Evolutionary conservation across 2,329 filamentous ascomycete genomes (phyloP).

Genomic region (Arthrobotrys conoides): DNA sequence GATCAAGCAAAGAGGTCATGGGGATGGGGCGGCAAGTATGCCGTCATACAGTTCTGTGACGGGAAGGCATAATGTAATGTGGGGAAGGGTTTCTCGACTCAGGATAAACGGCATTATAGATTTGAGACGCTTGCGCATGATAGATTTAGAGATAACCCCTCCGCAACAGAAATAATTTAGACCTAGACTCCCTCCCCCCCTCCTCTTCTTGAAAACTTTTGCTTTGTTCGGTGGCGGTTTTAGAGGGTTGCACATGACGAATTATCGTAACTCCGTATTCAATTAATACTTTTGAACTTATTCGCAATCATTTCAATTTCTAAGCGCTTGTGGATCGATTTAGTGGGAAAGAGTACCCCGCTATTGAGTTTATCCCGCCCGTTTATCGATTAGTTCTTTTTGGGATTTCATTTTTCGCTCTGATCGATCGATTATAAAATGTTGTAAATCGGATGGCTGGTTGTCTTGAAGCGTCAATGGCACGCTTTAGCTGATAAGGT

Average conservation of each 20-base stretch:
- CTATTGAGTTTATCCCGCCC: not conserved
- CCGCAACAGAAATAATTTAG: constrained; percentile 20
- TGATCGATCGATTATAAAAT: not conserved
- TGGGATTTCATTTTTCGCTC: not conserved
- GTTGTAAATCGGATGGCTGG: constrained; percentile 14
- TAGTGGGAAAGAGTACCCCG: not conserved
- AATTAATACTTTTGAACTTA: not conserved
- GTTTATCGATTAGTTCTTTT: not conserved
- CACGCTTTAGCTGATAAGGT: not conserved
- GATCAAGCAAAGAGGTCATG: constrained; percentile 80
- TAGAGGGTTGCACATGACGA: not conserved
- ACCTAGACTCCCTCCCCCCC: constrained; percentile 2
- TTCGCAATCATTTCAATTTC: too few relatives aligned
- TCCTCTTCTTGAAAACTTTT: not conserved
- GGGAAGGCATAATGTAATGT: constrained; percentile 71
- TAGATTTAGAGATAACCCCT: constrained; percentile 7
- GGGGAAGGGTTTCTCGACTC: not conserved
- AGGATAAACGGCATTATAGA: constrained; percentile 5
- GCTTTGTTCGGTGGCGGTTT: constrained; percentile 19
- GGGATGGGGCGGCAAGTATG: constrained; percentile 98
- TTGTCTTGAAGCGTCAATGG: not conserved
- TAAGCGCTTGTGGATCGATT: constrained; percentile 11
- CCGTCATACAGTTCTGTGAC: constrained; percentile 87
- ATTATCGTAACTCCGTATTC: not conserved
- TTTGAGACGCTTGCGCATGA: not conserved